Evolutionary conservation across 495 filamentous ascomycete species (phyloP), one percentile per base, ranked within the genome.

Genomic region (Jackrogersella multiformis): DNA sequence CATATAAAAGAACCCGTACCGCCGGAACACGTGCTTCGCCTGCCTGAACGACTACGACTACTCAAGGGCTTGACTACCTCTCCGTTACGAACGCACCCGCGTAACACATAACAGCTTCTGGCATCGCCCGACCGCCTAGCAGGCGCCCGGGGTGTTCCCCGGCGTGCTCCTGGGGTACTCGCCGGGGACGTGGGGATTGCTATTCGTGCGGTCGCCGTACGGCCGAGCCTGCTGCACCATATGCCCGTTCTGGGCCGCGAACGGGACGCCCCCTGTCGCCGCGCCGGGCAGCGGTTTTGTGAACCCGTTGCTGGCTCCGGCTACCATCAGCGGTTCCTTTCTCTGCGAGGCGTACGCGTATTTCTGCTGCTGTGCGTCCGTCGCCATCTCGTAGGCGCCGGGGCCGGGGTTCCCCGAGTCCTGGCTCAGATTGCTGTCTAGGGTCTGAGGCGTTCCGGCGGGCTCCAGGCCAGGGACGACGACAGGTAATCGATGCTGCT

Each of bases 131-230:
- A 4, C 7, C 5, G 23, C 38, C 30, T 61, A 72, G 32, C 58
- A 71, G 21, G 64, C 45, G 0, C 65, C 44, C 3, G 67, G 73
- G 2, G 64, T 73, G 0, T 13, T 36, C 4, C 61, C 54, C 4
- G 54, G 66, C 1, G 75, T 73, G 13, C 70, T 72, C 36, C 77
- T 80, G 1, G 86, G 86, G 66, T 82, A 88, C 66, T 86, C 81
- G 9, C 86, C 86, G 7, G 86, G 86, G 1, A 88, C 75, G 53
- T 87, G 85, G 7, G 87, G 79, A 48, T 82, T 76, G 42, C 77
- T 77, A 30, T 73, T 79, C 1, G 71, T 77, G 32, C 72, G 56
- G n/a, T 61, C 60, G 21, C 64, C 54, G 28, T 70, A 61, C 2
- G 73, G 68, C 23, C 71, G 61, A 12, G 51, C 5, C 16, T 73